Evolutionary conservation across 2,329 filamentous ascomycete species (phyloP), one percentile per base, ranked within the genome.

Genomic region (Claviceps digitariae): DNA sequence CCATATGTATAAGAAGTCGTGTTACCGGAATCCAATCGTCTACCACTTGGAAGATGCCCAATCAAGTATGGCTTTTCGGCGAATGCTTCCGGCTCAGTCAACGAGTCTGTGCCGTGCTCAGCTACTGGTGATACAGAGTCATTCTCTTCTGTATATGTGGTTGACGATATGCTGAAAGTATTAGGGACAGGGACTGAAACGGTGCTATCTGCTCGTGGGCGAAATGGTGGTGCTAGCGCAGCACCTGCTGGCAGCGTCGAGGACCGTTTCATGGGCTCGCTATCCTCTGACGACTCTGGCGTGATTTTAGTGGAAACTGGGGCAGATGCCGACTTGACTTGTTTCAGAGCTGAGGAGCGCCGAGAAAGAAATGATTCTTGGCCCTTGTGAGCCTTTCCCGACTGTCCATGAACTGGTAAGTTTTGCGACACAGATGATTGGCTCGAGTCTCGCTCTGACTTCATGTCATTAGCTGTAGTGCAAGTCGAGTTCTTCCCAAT

Each of bases 1-100:
- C 66, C 67, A 58, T 84, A 84, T 34, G 72, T 61, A 60, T 79
- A 79, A 57, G 81, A 77, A 7, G 64, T 66, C 29, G 72, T 66
- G 27, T 62, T 68, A 25, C 70, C 73, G 13, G 62, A 65, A 31
- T 70, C 69, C n/a, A 69, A 61, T 21, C 67, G 67, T 50, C 73
- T 60, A 4, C 72, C 74, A 20, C 64, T 62, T 27, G 76, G 76
- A 21, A 79, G 67, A 34, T 66, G 68, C 34, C 79, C 80, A 50
- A 81, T 65, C 20, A 83, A 72, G 58, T 83, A 83, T 1, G 80
- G 79, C 44, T 57, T 56, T 20, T 57, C 29, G 34, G n/a, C 15
- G 23, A 52, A 46, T 4, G 34, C 45, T n/a, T 56, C 53, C 17
- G 59, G 57, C 10, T 56, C 55, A 13, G 48, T 51, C 40, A 55